These are phyloP conservation scores for Metschnikowia picachoensis DNA, from an alignment of 805 yeast genomes.

Conservation along the genomic window DNA sequence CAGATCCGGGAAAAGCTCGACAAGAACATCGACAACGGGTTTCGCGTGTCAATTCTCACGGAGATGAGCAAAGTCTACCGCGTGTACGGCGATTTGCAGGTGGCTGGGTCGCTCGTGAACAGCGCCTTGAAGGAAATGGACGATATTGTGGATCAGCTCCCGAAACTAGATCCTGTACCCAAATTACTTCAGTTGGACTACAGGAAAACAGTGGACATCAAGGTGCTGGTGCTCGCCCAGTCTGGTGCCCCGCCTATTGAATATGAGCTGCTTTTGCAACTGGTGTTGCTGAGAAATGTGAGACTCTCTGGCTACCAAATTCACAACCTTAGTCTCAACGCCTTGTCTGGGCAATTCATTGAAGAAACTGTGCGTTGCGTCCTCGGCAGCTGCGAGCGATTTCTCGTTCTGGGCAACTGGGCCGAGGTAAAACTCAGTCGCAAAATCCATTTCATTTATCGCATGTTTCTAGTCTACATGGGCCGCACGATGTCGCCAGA, in stretches of 20 bases:
- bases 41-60: constrained; percentile 23
- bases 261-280: constrained; percentile 2
- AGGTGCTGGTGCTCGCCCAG: constrained; percentile 12
- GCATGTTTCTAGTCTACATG: constrained; percentile 22
- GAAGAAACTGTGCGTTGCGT: constrained; percentile 11
- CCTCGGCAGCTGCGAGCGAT: constrained; percentile 26
- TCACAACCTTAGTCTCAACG: constrained; percentile 2
- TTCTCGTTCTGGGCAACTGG: constrained; percentile 30
- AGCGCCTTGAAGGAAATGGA: constrained; percentile 25
- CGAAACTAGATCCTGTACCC: constrained; percentile 17
- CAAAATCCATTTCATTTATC: constrained; percentile 26
- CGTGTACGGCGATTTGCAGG: constrained; percentile 20
- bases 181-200: constrained; percentile 18
- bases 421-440: constrained; percentile 23
- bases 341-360: no score
- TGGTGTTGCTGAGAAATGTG: constrained; percentile 9
- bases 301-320: constrained; percentile 22
- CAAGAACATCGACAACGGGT: constrained; percentile 19
- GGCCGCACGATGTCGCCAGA: constrained; percentile 14
- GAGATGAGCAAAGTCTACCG: constrained; percentile 31
- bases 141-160: constrained; percentile 14
- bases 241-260: constrained; percentile 1
- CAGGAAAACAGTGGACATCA: constrained; percentile 17
- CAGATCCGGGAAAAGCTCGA: constrained; percentile 24
- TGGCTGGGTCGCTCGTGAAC: constrained; percentile 23